Percentiles rank a stretch among this genome's conserved stretches.
Evolutionary conservation across 2,329 filamentous ascomycete species (phyloP).

Genomic region (Fusarium mexicanum): DNA sequence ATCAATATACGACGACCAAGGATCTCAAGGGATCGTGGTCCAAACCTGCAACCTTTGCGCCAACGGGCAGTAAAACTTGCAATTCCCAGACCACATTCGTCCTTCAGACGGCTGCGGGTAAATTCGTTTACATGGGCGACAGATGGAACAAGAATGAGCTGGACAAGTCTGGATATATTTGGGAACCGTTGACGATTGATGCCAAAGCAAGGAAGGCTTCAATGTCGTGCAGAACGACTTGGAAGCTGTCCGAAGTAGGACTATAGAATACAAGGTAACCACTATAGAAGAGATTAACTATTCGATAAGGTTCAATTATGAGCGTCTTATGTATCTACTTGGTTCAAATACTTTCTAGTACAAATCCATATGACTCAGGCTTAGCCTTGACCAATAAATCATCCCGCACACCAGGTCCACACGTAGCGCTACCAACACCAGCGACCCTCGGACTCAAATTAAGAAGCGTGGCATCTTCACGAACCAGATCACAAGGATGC

Average conservation of each 20-base stretch:
- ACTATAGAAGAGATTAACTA: neutral
- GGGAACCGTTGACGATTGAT: neutral
- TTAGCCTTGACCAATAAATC: constrained; percentile 1
- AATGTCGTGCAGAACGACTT: neutral
- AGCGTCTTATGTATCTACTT: too few species aligned
- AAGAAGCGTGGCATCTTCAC: neutral
- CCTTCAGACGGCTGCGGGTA: neutral
- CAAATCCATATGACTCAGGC: neutral
- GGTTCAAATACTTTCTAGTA: neutral
- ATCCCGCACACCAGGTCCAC: constrained; percentile 9
- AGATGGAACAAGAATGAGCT: neutral
- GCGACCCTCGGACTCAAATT: constrained; percentile 4
- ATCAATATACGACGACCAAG: neutral
- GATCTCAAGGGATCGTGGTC: neutral
- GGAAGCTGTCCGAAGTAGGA: neutral
- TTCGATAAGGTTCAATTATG: too few species aligned
- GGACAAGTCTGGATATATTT: neutral
- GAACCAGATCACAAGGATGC: neutral
- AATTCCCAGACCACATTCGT: neutral
- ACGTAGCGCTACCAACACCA: constrained; percentile 13
- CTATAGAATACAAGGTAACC: neutral
- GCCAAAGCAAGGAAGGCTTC: neutral
- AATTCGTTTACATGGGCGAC: neutral
- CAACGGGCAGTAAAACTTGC: neutral
- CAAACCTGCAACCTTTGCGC: neutral